phyloP scores from a whole-genome alignment of 108 stramenopile genomes.

The Cyclotella atomus region DNA sequence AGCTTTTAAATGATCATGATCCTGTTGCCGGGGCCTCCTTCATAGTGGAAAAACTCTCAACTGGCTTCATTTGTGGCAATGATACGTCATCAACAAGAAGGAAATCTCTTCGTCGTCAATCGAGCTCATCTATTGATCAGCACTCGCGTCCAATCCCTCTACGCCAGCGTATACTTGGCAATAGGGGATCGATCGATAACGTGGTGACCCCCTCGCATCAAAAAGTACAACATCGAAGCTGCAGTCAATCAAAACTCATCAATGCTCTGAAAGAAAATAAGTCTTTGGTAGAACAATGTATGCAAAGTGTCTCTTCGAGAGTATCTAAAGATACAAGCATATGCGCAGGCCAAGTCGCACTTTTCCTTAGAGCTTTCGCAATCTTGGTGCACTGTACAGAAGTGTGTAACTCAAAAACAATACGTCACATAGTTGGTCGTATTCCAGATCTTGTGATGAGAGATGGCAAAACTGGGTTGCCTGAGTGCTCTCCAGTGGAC shows the following conservation, averaged over 20 bases:
- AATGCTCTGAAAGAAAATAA: not conserved
- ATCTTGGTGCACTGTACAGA: conserved; percentile 16
- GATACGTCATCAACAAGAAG: not conserved
- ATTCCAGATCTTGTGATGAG: not conserved
- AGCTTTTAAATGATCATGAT: conserved; percentile 45
- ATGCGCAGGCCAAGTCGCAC: conserved; percentile 11
- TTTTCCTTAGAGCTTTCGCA: conserved; percentile 22
- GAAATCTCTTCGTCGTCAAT: not conserved
- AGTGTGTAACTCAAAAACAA: not conserved
- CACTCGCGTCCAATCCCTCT: conserved; percentile 4
- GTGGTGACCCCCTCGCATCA: not conserved
- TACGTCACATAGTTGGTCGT: conserved; percentile 6
- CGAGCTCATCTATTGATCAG: not conserved
- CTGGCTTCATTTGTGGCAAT: not conserved
- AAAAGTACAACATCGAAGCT: not conserved
- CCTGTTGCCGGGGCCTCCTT: conserved; percentile 39
- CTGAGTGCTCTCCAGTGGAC: conserved; percentile 10
- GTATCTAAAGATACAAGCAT: not conserved
- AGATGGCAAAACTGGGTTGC: not conserved
- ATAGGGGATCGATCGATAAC: not conserved
- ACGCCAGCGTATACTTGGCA: conserved; percentile 18
- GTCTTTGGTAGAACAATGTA: conserved; percentile 16
- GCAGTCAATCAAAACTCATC: not conserved
- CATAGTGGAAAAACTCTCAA: conserved; percentile 45
- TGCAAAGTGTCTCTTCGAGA: not conserved